Conservation (phyloP, 2,329 filamentous ascomycete species). For the Fusarium kyushuense region DNA sequence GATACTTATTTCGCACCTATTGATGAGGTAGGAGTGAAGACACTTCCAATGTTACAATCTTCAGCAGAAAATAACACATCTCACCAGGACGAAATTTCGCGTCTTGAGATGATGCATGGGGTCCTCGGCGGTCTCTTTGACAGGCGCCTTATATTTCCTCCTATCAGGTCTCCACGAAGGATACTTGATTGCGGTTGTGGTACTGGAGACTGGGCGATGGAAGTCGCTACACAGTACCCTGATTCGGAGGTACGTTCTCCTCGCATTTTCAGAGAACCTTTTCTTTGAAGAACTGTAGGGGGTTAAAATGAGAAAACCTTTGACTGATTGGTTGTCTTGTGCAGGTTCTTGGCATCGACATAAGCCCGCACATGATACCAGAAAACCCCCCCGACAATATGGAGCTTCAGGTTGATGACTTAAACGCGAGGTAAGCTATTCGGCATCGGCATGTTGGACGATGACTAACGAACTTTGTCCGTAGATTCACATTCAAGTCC, state of each 20-base stretch:
- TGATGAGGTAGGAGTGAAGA: slow-evolving; percentile 70
- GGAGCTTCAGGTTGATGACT: slow-evolving; percentile 77
- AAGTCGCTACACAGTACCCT: slow-evolving; percentile 74
- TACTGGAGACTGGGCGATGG: slow-evolving; percentile 76
- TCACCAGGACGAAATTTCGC: slow-evolving; percentile 74
- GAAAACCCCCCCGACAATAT: slow-evolving; percentile 74
- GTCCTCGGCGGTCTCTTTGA: slow-evolving; percentile 75
- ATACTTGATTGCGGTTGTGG: slow-evolving; percentile 81
- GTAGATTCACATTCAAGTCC: slow-evolving; percentile 73
- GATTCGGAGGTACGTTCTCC: slow-evolving; percentile 68
- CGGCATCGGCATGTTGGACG: not conserved
- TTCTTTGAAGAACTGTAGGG: not conserved
- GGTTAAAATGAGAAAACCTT: not conserved
- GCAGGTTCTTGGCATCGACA: slow-evolving; percentile 78
- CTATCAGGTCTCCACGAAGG: slow-evolving; percentile 66
- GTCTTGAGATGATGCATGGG: slow-evolving; percentile 72
- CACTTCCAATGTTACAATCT: not conserved
- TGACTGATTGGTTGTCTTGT: not conserved
- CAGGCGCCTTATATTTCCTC: slow-evolving; percentile 76
- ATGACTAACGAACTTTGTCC: slow-evolving; percentile 9
- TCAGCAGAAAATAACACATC: slow-evolving; percentile 26
- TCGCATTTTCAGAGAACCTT: not conserved
- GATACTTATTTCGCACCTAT: slow-evolving; percentile 75
- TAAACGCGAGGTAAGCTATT: slow-evolving; percentile 69
- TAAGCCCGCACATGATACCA: slow-evolving; percentile 76